These are phyloP conservation scores for Penicillium bovifimosum DNA, from an alignment of 495 filamentous ascomycete species.

Conservation along the genomic window DNA sequence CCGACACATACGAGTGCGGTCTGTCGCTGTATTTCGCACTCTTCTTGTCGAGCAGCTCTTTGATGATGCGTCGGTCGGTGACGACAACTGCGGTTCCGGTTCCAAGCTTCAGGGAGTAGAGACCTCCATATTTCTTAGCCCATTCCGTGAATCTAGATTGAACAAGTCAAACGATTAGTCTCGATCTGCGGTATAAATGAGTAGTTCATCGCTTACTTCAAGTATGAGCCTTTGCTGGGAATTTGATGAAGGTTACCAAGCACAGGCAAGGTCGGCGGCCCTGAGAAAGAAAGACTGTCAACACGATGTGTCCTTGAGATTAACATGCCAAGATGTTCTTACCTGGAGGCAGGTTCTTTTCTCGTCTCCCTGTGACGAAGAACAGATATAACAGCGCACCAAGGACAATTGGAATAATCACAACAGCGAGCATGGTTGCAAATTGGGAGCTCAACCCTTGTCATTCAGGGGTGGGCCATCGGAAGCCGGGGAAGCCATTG, in stretches of 20 bases:
- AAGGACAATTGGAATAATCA: background rate
- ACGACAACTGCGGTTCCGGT: constrained; percentile 32
- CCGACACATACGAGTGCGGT: constrained; percentile 15
- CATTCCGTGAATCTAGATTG: constrained; percentile 33
- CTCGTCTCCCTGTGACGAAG: background rate
- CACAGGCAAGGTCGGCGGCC: background rate
- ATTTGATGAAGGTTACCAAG: background rate
- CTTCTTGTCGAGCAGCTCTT: constrained; percentile 38
- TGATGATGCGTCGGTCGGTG: constrained; percentile 24
- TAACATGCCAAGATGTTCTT: background rate
- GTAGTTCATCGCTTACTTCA: background rate
- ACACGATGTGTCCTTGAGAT: background rate
- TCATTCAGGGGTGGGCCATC: background rate
- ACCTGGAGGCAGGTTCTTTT: background rate
- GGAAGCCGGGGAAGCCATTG: background rate
- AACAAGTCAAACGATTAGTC: background rate
- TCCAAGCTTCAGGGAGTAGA: constrained; percentile 39
- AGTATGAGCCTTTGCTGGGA: background rate
- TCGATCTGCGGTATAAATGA: background rate
- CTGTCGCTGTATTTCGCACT: constrained; percentile 33
- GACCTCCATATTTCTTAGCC: constrained; percentile 38
- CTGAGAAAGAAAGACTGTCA: background rate
- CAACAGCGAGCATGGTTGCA: background rate
- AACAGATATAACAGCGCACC: background rate
- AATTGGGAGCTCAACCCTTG: background rate